Evolutionary conservation across 352 stramenopile genomes (phyloP).

Genomic region (Globisporangium sylvaticum): DNA sequence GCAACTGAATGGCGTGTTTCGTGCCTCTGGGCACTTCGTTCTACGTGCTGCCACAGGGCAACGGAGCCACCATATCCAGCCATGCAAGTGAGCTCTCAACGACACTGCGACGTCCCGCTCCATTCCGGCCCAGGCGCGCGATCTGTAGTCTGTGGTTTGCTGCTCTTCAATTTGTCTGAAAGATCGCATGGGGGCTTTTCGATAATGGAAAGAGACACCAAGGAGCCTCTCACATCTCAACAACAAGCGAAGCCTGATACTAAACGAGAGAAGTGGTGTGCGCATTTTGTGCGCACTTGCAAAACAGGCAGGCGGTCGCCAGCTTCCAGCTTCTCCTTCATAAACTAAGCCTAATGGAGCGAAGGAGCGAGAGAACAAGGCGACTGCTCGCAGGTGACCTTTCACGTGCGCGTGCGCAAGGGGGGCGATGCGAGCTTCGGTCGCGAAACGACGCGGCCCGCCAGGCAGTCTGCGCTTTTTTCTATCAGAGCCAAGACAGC

Average conservation of each 20-base stretch:
- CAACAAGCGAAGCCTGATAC: background rate
- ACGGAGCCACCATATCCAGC: background rate
- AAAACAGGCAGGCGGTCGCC: background rate
- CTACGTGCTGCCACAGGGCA: background rate
- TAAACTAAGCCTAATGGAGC: background rate
- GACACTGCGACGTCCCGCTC: background rate
- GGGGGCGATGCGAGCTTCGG: background rate
- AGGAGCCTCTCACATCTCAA: background rate
- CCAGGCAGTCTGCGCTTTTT: background rate
- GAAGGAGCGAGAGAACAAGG: background rate
- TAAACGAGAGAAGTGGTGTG: background rate
- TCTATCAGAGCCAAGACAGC: background rate
- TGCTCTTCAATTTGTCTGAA: background rate
- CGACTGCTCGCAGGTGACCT: background rate
- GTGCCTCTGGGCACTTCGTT: background rate
- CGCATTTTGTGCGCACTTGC: too few species aligned
- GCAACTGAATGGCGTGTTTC: too few species aligned
- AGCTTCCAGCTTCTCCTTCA: background rate
- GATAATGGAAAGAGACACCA: background rate
- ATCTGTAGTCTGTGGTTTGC: background rate
- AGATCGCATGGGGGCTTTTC: slow-evolving; percentile 4
- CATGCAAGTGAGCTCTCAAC: background rate
- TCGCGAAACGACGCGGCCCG: slow-evolving; percentile 1
- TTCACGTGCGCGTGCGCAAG: background rate
- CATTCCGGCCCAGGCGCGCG: background rate